Evolutionary conservation across 805 yeast species (phyloP).

Genomic region (Lipomyces spencermartinsiae): DNA sequence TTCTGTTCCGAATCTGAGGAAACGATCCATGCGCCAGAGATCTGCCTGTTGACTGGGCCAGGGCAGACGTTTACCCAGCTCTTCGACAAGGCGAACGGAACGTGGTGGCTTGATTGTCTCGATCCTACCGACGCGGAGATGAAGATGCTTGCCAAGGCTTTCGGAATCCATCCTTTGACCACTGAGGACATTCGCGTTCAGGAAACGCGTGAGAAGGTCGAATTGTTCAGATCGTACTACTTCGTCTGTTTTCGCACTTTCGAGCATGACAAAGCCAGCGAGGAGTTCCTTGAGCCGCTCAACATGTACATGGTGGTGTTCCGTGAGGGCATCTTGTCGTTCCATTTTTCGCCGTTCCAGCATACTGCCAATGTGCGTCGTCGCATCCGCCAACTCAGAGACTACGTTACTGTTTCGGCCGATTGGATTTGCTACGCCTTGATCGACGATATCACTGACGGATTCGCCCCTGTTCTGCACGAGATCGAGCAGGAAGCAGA

Average conservation of each 20-base stretch:
- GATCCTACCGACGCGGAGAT: slow-evolving; percentile 96
- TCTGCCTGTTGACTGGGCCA: slow-evolving; percentile 68
- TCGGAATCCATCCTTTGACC: slow-evolving; percentile 96
- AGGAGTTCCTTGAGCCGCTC: slow-evolving; percentile 75
- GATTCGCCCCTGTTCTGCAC: slow-evolving; percentile 65
- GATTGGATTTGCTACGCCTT: slow-evolving; percentile 74
- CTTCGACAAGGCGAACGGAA: slow-evolving; percentile 72
- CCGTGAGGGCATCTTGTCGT: slow-evolving; percentile 63
- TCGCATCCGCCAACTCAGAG: slow-evolving; percentile 67
- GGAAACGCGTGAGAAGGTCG: slow-evolving; percentile 97
- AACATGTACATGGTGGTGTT: slow-evolving; percentile 67
- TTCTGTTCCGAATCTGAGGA: slow-evolving; percentile 83
- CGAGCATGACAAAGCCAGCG: slow-evolving; percentile 81
- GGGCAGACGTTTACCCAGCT: slow-evolving; percentile 70
- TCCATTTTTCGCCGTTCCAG: slow-evolving; percentile 63
- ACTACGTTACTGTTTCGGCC: slow-evolving; percentile 63
- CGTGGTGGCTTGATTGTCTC: slow-evolving; percentile 96
- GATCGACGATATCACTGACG: slow-evolving; percentile 69
- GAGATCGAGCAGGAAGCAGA: slow-evolving; percentile 69
- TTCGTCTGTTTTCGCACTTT: slow-evolving; percentile 97
- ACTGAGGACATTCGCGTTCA: slow-evolving; percentile 97
- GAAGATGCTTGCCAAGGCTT: slow-evolving; percentile 89
- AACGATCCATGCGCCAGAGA: slow-evolving; percentile 87
- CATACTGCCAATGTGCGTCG: slow-evolving; percentile 68
- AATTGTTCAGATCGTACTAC: slow-evolving; percentile 84